These are phyloP conservation scores for Hemileccinum rubropunctum DNA, from an alignment of 768 basidiomycete genomes.

Conservation along the genomic window DNA sequence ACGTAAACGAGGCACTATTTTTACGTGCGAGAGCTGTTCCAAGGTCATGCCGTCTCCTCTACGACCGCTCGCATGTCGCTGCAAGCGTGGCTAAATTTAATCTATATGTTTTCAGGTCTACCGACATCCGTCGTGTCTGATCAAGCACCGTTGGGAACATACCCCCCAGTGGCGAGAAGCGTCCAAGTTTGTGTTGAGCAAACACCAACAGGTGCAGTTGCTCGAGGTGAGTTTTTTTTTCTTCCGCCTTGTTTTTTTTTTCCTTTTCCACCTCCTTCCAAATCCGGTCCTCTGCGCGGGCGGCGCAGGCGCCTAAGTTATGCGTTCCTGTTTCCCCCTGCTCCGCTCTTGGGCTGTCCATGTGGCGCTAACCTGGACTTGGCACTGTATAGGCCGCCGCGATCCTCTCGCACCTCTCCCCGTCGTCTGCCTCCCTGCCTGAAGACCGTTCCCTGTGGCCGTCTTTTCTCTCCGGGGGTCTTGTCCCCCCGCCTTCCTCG, in stretches of 20 bases:
- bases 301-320: no score
- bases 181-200: conserved; percentile 84
- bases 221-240: conserved; percentile 60
- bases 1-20: conserved; percentile 83
- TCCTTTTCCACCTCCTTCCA: no score
- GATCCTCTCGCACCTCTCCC: conserved; percentile 85
- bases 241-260: background rate
- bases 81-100: no score
- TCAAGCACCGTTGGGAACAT: conserved; percentile 98
- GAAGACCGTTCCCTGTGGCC: conserved; percentile 96
- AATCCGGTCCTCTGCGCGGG: no score
- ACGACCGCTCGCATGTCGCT: background rate
- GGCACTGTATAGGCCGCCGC: conserved; percentile 70
- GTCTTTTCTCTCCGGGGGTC: conserved; percentile 70
- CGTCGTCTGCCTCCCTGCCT: conserved; percentile 70
- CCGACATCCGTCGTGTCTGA: conserved; percentile 90
- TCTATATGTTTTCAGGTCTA: conserved; percentile 57
- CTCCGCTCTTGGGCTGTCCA: background rate
- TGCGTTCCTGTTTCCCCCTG: background rate
- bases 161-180: conserved; percentile 96
- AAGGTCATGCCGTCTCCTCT: conserved; percentile 54
- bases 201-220: conserved; percentile 96
- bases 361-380: no score
- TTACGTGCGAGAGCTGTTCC: conserved; percentile 91
- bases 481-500: conserved; percentile 50